These are phyloP conservation scores for Protoeuglena noctilucae DNA, from an alignment of 139 green algal genomes.

Conservation along the genomic window DNA sequence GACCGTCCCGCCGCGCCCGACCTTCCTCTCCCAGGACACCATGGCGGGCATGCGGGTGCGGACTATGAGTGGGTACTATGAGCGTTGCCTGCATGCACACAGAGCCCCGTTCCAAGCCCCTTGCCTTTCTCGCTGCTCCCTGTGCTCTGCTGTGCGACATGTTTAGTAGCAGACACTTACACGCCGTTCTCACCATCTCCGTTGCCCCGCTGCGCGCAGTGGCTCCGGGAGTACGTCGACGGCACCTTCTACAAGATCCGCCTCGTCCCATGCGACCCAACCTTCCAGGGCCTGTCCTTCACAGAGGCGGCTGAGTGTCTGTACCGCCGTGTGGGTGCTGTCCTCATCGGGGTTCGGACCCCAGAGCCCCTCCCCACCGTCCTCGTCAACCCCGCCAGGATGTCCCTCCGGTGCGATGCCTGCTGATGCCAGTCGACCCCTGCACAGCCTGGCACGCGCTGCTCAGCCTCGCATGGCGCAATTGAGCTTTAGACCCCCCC, in stretches of 20 bases:
- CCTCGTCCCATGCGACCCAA: not conserved
- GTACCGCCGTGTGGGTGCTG: conserved; percentile 13
- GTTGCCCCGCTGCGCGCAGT: conserved; percentile 9
- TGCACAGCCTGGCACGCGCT: too few species aligned
- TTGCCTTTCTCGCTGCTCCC: not conserved
- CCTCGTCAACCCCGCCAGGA: not conserved
- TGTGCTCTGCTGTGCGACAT: not conserved
- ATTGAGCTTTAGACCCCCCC: too few species aligned
- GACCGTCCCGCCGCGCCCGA: not conserved
- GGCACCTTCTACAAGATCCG: conserved; percentile 10
- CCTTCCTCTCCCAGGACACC: not conserved
- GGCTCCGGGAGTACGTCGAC: conserved; percentile 59
- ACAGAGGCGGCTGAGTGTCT: conserved; percentile 20
- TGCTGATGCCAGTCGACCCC: too few species aligned
- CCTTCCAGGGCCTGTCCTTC: conserved; percentile 18
- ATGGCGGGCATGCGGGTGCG: not conserved
- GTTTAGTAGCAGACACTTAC: not conserved
- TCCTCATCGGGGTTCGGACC: not conserved
- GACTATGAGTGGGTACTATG: too few species aligned
- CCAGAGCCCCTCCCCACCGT: not conserved
- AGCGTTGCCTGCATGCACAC: conserved; percentile 16
- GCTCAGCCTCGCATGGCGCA: too few species aligned
- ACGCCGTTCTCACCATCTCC: not conserved
- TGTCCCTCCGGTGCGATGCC: not conserved
- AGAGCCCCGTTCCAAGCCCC: conserved; percentile 27